Conservation (phyloP, 805 yeast genomes). For the Zygosaccharomyces bailii region DNA sequence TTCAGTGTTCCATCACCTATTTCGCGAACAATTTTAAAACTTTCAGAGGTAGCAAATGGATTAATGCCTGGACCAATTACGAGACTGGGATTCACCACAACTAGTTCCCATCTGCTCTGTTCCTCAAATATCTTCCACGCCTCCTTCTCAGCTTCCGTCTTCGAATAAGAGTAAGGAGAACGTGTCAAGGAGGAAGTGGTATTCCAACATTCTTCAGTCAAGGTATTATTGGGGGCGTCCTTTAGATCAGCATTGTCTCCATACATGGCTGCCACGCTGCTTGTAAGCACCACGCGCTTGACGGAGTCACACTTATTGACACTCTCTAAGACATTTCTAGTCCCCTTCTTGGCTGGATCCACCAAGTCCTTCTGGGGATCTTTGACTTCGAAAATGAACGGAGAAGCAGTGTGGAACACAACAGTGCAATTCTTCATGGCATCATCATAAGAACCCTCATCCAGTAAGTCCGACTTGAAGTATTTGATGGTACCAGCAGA, state of each 20-base stretch:
- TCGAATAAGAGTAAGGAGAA: not conserved
- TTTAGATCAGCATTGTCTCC: not conserved
- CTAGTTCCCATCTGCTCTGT: not conserved
- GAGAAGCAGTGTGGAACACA: constrained; percentile 51
- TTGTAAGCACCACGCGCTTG: constrained; percentile 50
- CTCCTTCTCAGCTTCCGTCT: not conserved
- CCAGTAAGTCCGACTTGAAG: constrained; percentile 36
- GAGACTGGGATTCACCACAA: not conserved
- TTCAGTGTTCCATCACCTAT: not conserved
- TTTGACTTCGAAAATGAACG: constrained; percentile 35
- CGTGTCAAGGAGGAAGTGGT: not conserved
- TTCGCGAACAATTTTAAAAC: not conserved
- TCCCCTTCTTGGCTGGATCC: constrained; percentile 53
- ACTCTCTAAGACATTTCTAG: constrained; percentile 44
- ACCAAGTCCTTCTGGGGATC: constrained; percentile 47
- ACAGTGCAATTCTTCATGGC: constrained; percentile 41
- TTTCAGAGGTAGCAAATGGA: not conserved
- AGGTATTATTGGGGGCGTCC: not conserved
- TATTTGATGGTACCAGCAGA: constrained; percentile 29
- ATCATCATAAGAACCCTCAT: constrained; percentile 43
- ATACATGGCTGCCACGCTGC: constrained; percentile 49
- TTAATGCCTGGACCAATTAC: not conserved
- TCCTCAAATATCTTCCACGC: not conserved
- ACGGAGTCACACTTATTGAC: constrained; percentile 39
- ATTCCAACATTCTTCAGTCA: not conserved